Evolutionary conservation across 306 rosid species (phyloP).

Genomic region (Echinosophora koreensis): DNA sequence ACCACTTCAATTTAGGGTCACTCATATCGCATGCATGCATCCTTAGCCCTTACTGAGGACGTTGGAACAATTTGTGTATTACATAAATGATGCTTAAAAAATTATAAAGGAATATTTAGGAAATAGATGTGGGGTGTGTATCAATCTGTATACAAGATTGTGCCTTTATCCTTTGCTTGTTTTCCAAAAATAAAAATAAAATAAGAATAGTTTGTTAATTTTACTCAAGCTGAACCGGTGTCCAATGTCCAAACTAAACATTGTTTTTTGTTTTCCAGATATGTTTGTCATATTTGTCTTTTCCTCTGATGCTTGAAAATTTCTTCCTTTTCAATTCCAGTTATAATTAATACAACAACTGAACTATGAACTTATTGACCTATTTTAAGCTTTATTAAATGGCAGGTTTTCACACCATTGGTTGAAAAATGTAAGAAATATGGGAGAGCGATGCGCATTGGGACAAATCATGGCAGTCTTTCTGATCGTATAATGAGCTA

Average conservation of each 20-base stretch:
- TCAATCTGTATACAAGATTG: constrained; percentile 14
- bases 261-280: constrained; percentile 11
- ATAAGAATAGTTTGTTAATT: not conserved
- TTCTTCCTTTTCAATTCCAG: constrained; percentile 15
- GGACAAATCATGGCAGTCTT: constrained; percentile 99
- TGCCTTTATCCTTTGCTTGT: constrained; percentile 3
- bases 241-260: constrained; percentile 12
- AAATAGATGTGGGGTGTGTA: constrained; percentile 26
- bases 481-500: constrained; percentile 99
- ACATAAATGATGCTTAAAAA: not conserved
- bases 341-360: constrained; percentile 14
- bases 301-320: constrained; percentile 1
- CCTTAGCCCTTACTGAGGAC: constrained; percentile 7
- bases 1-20: constrained; percentile 11
- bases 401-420: constrained; percentile 90
- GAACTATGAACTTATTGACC: constrained; percentile 36
- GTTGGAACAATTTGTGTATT: not conserved
- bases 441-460: constrained; percentile 99
- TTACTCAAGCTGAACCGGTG: constrained; percentile 8
- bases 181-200: not conserved
- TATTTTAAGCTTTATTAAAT: constrained; percentile 26
- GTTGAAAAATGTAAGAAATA: constrained; percentile 98
- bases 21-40: constrained; percentile 12
- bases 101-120: not conserved
- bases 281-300: constrained; percentile 17